These are phyloP conservation scores for Panaeolus papilionaceus DNA, from an alignment of 768 basidiomycete species.

Conservation along the genomic window DNA sequence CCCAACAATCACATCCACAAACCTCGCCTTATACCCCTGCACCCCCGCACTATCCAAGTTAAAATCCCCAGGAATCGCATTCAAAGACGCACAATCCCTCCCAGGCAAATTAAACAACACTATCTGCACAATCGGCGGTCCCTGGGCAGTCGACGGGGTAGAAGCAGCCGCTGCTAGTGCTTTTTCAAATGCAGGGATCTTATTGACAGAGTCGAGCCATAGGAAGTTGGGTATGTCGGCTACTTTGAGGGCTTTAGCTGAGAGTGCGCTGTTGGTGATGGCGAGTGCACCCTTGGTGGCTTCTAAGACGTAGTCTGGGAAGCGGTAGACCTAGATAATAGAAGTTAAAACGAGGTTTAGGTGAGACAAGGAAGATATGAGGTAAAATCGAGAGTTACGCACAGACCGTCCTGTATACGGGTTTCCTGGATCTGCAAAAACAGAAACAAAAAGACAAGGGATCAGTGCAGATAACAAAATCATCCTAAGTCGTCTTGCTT, in stretches of 20 bases:
- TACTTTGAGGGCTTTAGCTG: not conserved
- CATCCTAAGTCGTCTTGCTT: not conserved
- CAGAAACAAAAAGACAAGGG: not conserved
- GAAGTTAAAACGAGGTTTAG: not conserved
- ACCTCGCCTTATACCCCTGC: not conserved
- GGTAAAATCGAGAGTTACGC: not conserved
- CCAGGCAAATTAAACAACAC: not conserved
- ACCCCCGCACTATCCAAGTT: not conserved
- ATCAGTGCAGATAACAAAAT: not conserved
- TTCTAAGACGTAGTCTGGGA: not conserved
- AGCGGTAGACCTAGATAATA: not conserved
- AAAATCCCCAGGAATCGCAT: not conserved
- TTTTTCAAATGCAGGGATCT: not conserved
- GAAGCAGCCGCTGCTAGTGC: not conserved
- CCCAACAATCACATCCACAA: not conserved
- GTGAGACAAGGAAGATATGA: not conserved
- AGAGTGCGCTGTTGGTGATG: not conserved
- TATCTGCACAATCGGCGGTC: not conserved
- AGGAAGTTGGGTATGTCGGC: slow-evolving; percentile 1
- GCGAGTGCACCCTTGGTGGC: not conserved
- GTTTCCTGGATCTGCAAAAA: not conserved
- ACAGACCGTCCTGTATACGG: not conserved
- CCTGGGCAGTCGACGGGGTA: not conserved
- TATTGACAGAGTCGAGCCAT: not conserved
- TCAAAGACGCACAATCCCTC: not conserved